Base-by-base conservation (phyloP, 2,329 filamentous ascomycete species). In the Trichoderma semiorbis region DNA sequence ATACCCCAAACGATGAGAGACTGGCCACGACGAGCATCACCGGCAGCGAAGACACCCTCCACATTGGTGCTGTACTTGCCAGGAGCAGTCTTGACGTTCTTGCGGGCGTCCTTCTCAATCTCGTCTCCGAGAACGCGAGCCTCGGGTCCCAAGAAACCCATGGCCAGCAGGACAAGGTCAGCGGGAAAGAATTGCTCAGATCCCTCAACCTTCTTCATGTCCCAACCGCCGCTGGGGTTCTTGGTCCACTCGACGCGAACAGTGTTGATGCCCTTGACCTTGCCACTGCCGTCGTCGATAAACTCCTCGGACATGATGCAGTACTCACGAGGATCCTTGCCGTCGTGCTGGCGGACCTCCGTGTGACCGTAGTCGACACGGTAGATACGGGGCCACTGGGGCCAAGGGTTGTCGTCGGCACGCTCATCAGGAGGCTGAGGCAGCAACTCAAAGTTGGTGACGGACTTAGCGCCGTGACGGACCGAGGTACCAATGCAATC, bases 271-370 rank as follows among this genome's bases (percentile, higher is more conserved):
- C 95, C 95, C 86, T 94, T 97, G 79, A 98, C 94, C 75, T 92
- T 91, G 80, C 95, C 95, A 64, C 84, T 89, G 74, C 94, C 95
- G 77, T 97, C 94, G 75, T 95, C 93, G 73, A 97, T 93, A 77
- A 98, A 98, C 78, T 97, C 93, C 85, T 97, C 95, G 21, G 94
- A 97, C 94, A 98, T 97, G 84, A 98, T 94, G 85, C 95, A 98
- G 87, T 93, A 98, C 85, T 98, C 95, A 77, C 95, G 94, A 72
- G 95, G 95, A 78, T 98, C 95, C 81, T 95, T 95, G 83, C 95
- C 95, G 86, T 95, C 95, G 85, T 98, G 95, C 76, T 95, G 94
- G 82, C 95, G 94, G 78, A 98, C 95, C 83, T 98, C 95, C 18
- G 92, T 92, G 86, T 98, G 95, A 71, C 95, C 95, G 79, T 98